Base-by-base conservation (phyloP, 495 filamentous ascomycete species). In the Aspergillus affinis region DNA sequence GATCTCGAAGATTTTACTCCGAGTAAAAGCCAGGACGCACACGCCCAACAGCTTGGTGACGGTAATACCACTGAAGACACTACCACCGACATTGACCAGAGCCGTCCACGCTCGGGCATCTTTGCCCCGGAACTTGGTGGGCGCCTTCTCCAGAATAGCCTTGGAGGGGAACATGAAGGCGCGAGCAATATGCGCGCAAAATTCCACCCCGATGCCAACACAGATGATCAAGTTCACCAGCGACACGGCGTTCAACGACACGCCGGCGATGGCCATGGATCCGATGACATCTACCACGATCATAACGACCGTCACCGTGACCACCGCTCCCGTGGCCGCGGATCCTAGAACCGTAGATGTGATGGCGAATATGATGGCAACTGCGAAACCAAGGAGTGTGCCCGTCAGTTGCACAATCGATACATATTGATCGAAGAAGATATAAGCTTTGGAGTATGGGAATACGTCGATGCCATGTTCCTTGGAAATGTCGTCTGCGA, bases 1-100 rank as follows among this genome's bases (percentile, higher is more conserved):
- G 56, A 98, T 90, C 79, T 98, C 95, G 69, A 99, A 99, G 71
- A 99, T 98, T 84, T 97, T 98, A 73, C 91, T 96, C 23, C 90
- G 77, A 8, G 94, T 99, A 62, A 96, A 98, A 0, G 93, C 94
- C 15, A 99, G 80, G 46, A 99, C 94, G 51, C 82, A 88, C 3
- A 99, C 95, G 1, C 94, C 94, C 9, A 99, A 75, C 2, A 97
- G 76, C 72, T 99, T 99, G 20, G 94, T 99, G 26, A 99, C 76
- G 0, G 92, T 97, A 69, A 99, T 99, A 0, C 94, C 94, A 51
- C 89, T 93, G 70, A 99, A 94, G 13, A 99, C 95, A 30, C 87
- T 92, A 0, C 88, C 90, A 17, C 95, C 94, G 5, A 98, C 93
- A 68, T 97, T 96, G 61, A 93, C 89, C 58, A 99, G 77, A 1